Percentiles rank a stretch among this genome's conserved stretches.
Evolutionary conservation across 352 stramenopile species (phyloP).

Genomic region (Pythium biforme): DNA sequence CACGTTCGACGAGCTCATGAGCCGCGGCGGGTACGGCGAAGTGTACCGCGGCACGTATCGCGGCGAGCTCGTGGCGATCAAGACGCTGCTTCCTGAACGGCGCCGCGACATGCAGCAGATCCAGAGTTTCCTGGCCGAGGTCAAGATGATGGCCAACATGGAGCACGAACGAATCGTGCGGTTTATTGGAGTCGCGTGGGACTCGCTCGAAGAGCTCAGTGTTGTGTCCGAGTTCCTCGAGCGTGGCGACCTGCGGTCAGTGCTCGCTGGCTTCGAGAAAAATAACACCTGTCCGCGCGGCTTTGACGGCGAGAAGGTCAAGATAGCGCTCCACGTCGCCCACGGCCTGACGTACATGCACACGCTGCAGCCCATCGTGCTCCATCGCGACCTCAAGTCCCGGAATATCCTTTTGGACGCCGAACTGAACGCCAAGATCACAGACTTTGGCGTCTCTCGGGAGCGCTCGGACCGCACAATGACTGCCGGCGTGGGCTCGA

Average conservation of each 20-base stretch:
- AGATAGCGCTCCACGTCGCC: constrained; percentile 38
- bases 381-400: constrained; percentile 29
- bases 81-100: constrained; percentile 51
- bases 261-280: constrained; percentile 32
- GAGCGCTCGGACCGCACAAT: constrained; percentile 13
- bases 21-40: constrained; percentile 45
- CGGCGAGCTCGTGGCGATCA: constrained; percentile 49
- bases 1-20: constrained; percentile 39
- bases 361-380: constrained; percentile 18
- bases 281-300: constrained; percentile 22
- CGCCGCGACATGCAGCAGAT: constrained; percentile 53
- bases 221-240: constrained; percentile 32
- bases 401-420: constrained; percentile 25
- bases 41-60: constrained; percentile 48
- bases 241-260: constrained; percentile 27
- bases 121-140: constrained; percentile 46
- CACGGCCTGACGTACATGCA: constrained; percentile 32
- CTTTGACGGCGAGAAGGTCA: constrained; percentile 37
- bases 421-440: constrained; percentile 32
- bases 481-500: constrained; percentile 19
- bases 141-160: constrained; percentile 53
- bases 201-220: constrained; percentile 25
- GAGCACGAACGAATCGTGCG: constrained; percentile 62
- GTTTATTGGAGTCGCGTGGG: constrained; percentile 65
- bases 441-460: constrained; percentile 31